phyloP scores from a whole-genome alignment of 192 early-diverging fungal genomes.

The Coemansia sp. region DNA sequence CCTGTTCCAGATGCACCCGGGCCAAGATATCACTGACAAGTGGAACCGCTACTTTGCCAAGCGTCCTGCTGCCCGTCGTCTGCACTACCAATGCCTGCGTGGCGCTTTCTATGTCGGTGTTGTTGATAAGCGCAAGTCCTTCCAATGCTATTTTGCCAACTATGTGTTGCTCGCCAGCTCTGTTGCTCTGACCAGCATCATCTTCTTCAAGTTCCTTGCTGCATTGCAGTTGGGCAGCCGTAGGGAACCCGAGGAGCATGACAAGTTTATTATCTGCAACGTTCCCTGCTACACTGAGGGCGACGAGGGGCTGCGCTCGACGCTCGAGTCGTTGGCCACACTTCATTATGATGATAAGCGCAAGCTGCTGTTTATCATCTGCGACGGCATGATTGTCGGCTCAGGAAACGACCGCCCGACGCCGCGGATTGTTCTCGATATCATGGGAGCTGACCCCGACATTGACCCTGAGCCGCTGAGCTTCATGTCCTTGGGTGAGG shows the following conservation, averaged over 20 bases:
- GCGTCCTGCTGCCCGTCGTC: conserved; percentile 28
- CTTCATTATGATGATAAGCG: conserved; percentile 96
- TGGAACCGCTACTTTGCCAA: conserved; percentile 58
- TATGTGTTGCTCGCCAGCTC: conserved; percentile 82
- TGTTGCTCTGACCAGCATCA: conserved; percentile 75
- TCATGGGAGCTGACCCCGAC: conserved; percentile 88
- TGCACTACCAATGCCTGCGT: conserved; percentile 70
- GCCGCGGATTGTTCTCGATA: conserved; percentile 92
- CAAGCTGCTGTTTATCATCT: conserved; percentile 92
- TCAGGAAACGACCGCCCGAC: conserved; percentile 95
- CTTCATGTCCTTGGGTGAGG: conserved; percentile 85
- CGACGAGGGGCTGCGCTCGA: conserved; percentile 85
- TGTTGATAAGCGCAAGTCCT: conserved; percentile 76
- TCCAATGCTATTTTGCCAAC: conserved; percentile 74
- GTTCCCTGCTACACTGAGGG: conserved; percentile 98
- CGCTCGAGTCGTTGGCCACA: conserved; percentile 85
- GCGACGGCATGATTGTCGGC: conserved; percentile 96
- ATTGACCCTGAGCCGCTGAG: conserved; percentile 78
- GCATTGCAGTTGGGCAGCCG: conserved; percentile 78
- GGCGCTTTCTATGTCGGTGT: conserved; percentile 80
- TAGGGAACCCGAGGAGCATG: conserved; percentile 76
- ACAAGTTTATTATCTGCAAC: conserved; percentile 90
- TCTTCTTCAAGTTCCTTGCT: conserved; percentile 91
- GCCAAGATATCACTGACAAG: conserved; percentile 59
- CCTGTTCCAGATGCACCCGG: conserved; percentile 62